Evolutionary conservation across 2,329 filamentous ascomycete genomes (phyloP).

Genomic region (Aspergillus costaricaensis): DNA sequence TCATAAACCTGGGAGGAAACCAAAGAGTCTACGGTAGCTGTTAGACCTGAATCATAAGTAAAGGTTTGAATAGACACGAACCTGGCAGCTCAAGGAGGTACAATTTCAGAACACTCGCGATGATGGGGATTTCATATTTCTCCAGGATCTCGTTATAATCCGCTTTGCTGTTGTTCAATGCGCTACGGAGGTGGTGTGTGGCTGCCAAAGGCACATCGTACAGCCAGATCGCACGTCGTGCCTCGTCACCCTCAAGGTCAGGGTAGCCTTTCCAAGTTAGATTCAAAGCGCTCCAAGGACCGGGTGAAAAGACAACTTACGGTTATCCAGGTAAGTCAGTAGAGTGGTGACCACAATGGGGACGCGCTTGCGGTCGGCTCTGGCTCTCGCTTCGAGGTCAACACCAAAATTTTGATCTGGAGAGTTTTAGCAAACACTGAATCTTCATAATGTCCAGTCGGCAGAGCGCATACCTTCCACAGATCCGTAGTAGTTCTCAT

Average conservation of each 20-base stretch:
- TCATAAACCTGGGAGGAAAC: constrained; percentile 98
- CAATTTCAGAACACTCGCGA: constrained; percentile 88
- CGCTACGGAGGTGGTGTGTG: constrained; percentile 79
- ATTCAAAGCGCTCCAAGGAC: no score
- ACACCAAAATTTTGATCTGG: constrained; percentile 93
- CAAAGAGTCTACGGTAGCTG: constrained; percentile 71
- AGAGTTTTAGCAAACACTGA: constrained; percentile 16
- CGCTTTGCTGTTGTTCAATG: constrained; percentile 83
- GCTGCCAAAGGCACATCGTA: constrained; percentile 84
- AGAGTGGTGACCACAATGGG: constrained; percentile 90
- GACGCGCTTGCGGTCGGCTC: constrained; percentile 93
- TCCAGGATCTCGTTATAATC: constrained; percentile 75
- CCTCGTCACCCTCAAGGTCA: constrained; percentile 94
- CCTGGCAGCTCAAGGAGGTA: constrained; percentile 93
- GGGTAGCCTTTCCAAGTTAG: constrained; percentile 68
- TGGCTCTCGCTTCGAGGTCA: constrained; percentile 90
- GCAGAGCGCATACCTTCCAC: constrained; percentile 64
- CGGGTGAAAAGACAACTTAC: constrained; percentile 37
- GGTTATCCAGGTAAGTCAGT: constrained; percentile 90
- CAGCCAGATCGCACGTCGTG: constrained; percentile 88
- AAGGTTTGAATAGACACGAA: constrained; percentile 50
- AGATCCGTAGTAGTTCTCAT: constrained; percentile 99
- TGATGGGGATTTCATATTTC: constrained; percentile 89
- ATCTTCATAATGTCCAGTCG: not conserved
- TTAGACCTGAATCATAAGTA: constrained; percentile 20